These are phyloP conservation scores for Bruguiera gymnorhiza DNA, from an alignment of 345 rosid genomes.

Conservation along the genomic window DNA sequence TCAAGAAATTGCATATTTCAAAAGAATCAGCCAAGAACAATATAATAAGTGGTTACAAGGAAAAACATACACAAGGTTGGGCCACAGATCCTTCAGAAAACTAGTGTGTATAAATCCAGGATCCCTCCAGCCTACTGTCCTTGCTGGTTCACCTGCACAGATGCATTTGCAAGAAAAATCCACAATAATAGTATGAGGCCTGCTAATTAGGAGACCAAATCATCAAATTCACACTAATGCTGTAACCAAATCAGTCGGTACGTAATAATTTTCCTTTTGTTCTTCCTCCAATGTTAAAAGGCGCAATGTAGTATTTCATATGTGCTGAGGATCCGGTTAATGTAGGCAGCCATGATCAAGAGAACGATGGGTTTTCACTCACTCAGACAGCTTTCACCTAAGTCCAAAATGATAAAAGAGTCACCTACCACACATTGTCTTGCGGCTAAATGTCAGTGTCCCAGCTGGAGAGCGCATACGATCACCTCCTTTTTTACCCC, in stretches of 20 bases:
- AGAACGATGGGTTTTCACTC: not conserved
- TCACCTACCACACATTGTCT: conserved; percentile 58
- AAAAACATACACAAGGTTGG: conserved; percentile 43
- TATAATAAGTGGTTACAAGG: not conserved
- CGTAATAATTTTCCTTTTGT: not conserved
- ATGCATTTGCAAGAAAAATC: conserved; percentile 14
- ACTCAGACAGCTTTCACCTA: not conserved
- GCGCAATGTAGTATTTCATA: not conserved
- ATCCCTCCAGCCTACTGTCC: conserved; percentile 79
- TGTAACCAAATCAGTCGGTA: not conserved
- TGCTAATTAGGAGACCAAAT: not conserved
- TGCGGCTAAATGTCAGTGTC: conserved; percentile 51
- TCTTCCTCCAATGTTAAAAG: not conserved
- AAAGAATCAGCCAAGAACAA: not conserved
- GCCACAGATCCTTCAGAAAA: conserved; percentile 68
- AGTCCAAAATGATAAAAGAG: not conserved
- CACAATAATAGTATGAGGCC: not conserved
- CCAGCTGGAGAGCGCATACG: conserved; percentile 48
- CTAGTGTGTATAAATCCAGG: conserved; percentile 74
- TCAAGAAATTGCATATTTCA: no score
- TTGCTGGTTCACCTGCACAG: conserved; percentile 55
- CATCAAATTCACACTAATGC: not conserved
- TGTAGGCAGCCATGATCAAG: not conserved
- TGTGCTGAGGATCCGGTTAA: not conserved
- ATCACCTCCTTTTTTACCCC: conserved; percentile 52